A percentile compares a stretch with the other conserved stretches of the same genome.
Evolutionary conservation across 148 eudicot species (phyloP).

Genomic region (Fagopyrum tataricum): DNA sequence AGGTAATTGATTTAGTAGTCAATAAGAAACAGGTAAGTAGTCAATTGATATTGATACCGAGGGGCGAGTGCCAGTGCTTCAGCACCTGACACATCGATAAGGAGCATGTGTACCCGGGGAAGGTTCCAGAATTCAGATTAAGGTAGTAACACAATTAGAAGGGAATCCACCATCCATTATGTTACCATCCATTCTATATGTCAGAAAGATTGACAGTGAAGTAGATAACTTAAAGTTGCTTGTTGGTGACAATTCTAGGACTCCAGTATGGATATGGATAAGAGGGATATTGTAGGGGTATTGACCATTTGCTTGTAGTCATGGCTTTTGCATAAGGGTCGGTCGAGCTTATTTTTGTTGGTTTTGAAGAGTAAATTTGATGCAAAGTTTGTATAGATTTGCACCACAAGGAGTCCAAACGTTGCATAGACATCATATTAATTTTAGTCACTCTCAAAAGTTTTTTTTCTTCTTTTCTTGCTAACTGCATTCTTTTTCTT

Average conservation of each 20-base stretch:
- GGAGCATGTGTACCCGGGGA: background rate
- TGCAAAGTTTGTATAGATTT: background rate
- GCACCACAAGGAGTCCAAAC: too few relatives aligned
- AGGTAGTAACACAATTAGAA: background rate
- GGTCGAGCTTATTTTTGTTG: background rate
- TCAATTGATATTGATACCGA: background rate
- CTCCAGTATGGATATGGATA: background rate
- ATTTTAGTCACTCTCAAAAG: too few relatives aligned
- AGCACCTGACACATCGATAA: too few relatives aligned
- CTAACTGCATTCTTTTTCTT: too few relatives aligned
- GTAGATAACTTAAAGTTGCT: background rate
- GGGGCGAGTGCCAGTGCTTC: too few relatives aligned
- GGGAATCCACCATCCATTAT: background rate
- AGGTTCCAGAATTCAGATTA: background rate
- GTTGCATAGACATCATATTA: too few relatives aligned
- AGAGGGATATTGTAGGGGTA: background rate
- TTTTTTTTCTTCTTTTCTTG: too few relatives aligned
- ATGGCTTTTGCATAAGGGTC: background rate
- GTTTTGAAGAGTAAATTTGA: background rate
- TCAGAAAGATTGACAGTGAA: background rate
- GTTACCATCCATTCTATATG: background rate
- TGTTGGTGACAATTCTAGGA: background rate
- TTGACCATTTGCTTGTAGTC: background rate
- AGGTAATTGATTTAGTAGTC: background rate
- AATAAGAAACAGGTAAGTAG: background rate